These are phyloP conservation scores for Plantago ovata DNA, from an alignment of 257 asterid genomes.

Conservation along the genomic window DNA sequence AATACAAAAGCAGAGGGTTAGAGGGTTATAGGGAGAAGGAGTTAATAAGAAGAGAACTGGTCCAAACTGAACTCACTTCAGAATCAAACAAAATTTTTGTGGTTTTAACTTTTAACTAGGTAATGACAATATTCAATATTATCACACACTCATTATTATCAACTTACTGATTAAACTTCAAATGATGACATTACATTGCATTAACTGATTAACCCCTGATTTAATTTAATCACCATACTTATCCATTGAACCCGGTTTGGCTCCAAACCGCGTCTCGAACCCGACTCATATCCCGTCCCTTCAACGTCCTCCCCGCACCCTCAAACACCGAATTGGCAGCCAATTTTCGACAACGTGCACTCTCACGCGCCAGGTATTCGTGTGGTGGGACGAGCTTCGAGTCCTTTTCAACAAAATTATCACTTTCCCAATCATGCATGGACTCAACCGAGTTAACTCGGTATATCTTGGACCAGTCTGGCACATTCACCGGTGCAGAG, in stretches of 20 bases:
- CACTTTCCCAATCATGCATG: constrained; percentile 38
- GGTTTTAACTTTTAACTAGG: too few relatives aligned
- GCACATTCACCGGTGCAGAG: constrained; percentile 76
- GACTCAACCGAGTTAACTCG: constrained; percentile 65
- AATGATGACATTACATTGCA: too few relatives aligned
- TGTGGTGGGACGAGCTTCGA: constrained; percentile 73
- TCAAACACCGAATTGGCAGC: constrained; percentile 65
- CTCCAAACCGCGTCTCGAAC: constrained; percentile 95
- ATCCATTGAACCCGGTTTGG: constrained; percentile 87
- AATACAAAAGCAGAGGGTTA: too few relatives aligned
- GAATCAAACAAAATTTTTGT: neutral
- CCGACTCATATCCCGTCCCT: constrained; percentile 87
- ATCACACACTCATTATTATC: too few relatives aligned
- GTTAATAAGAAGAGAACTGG: too few relatives aligned
- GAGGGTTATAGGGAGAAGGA: too few relatives aligned
- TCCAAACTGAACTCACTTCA: neutral
- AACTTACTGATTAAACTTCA: too few relatives aligned
- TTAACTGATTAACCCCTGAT: too few relatives aligned
- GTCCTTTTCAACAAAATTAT: constrained; percentile 28
- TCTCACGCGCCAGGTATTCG: constrained; percentile 68
- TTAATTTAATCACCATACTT: neutral
- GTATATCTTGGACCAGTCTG: constrained; percentile 78
- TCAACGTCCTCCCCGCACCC: constrained; percentile 83
- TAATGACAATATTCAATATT: too few relatives aligned
- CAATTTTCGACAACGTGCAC: constrained; percentile 38